Conservation (phyloP, 2,329 filamentous ascomycete genomes). For the Fusarium humuli region DNA sequence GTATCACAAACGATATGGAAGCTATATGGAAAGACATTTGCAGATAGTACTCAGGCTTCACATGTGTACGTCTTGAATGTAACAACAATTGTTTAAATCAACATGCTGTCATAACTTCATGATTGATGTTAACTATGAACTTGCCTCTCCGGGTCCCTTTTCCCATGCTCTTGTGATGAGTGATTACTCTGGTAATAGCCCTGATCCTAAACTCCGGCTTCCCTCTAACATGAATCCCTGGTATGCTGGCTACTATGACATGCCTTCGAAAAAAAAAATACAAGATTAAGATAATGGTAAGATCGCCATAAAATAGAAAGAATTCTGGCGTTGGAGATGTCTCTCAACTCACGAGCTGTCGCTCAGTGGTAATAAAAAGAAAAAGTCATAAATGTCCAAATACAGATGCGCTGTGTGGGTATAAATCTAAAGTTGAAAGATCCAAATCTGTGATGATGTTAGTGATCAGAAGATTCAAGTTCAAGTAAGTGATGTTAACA, state of each 20-base stretch:
- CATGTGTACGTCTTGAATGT: background rate
- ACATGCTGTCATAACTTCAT: constrained; percentile 37
- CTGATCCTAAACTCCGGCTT: constrained; percentile 34
- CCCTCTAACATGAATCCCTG: constrained; percentile 33
- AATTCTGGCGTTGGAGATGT: constrained; percentile 2
- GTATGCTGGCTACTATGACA: constrained; percentile 28
- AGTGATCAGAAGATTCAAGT: constrained; percentile 33
- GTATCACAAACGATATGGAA: background rate
- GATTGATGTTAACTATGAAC: constrained; percentile 33
- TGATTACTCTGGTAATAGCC: constrained; percentile 30
- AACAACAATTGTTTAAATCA: background rate
- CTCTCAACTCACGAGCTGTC: constrained; percentile 22
- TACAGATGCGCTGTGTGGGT: constrained; percentile 44
- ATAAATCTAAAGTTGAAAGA: constrained; percentile 55
- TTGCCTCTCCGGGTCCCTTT: constrained; percentile 21
- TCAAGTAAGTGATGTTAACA: constrained; percentile 53
- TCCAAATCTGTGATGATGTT: constrained; percentile 58
- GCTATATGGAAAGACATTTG: background rate
- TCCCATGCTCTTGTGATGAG: constrained; percentile 9
- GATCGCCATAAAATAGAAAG: constrained; percentile 18
- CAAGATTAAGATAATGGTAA: constrained; percentile 35
- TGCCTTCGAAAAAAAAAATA: constrained; percentile 23
- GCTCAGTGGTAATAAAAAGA: constrained; percentile 31
- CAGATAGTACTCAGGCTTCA: background rate
- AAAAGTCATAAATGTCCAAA: constrained; percentile 33